Base-by-base conservation (phyloP, 176 grass and related monocot species). In the Aegilops speltoides region DNA sequence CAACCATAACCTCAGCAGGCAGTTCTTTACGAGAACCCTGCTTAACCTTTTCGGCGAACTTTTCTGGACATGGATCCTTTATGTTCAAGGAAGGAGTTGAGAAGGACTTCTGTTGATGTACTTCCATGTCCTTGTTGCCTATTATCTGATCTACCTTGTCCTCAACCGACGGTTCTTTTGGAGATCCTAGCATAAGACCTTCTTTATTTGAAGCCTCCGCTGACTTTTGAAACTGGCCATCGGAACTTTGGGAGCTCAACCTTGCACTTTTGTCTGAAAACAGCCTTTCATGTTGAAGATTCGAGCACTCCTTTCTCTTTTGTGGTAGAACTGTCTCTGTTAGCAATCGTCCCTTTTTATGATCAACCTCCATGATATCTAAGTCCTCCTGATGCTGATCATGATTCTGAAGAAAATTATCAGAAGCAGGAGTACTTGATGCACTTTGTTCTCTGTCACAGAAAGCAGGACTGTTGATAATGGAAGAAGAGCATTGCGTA, bases 241-340 rank as follows among this genome's bases (percentile, higher is more conserved):
- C 54, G 50, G 33, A 43, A 64, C 41, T 86, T 86, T 50, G 32
- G n/a, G 59, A 60, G 22, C 43, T 34, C 36, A 26, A 52, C 31
- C 57, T 86, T 83, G 41, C 16, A 78, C 11, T 79, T 79, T 73
- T 92, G 23, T 38, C 31, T 45, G 82, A 67, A 73, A 64, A 60
- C 0, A n/a, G 6, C 22, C 41, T 85, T 37, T 57, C 63, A 79
- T 7, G 34, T 46, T 31, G 12, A 77, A 50, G 52, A 73, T 77
- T 81, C 29, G 48, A 86, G 68, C 25, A 33, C 23, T 86, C 76
- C 50, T 80, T 82, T 80, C 73, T 87, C 19, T 93, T 91, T 22
- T 24, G 50, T 83, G 61, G 34, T 38, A 60, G 29, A 77, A 71
- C 14, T 62, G 66, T 56, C 64, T 56, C 48, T 32, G 5, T 20